Base-by-base conservation (phyloP, 108 stramenopile genomes). In the Nannochloropsis oceanica region DNA sequence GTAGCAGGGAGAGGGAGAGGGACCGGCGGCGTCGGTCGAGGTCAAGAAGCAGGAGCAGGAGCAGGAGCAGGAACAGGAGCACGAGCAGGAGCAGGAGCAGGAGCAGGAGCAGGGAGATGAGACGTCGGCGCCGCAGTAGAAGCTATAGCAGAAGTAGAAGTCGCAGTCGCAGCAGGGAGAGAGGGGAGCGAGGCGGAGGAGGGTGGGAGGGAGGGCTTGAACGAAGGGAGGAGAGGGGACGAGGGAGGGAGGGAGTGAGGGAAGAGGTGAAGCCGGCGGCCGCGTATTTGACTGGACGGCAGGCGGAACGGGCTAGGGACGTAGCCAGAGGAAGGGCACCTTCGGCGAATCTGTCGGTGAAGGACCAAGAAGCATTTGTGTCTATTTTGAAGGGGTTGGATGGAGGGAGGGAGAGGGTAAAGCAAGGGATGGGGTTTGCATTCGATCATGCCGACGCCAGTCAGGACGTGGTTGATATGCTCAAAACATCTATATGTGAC, bases 391-490 rank as follows among this genome's bases (percentile, higher is more conserved):
- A 24, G 0, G 80, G n/a, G 12, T 80, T 25, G 25, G 27, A 26
- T 42, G 26, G 81, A 22, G 84, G 88, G 42, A 81, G 90, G 24
- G 34, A 34, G 26, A 90, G 82, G 42, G 86, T 91, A 82, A 83
- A 84, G 80, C 86, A 90, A 79, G 89, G 85, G 26, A 91, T 91
- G 91, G 91, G 89, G 11, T 90, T 88, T 24, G 90, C 90, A 20
- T 82, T 91, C 59, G 91, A 91, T 89, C 83, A 91, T 46, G 84
- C 86, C 18, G 90, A 91, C 14, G 79, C 85, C 25, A 84, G 87
- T 84, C 89, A 85, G 25, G 89, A 91, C 24, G 86, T 91, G 27
- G 89, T 89, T 46, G 83, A 82, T 18, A 43, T 89, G 79, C 89
- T 89, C 43, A 83, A 82, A 27, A 85, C 83, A 42, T 84, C 83